Base-by-base conservation (phyloP, 2,329 filamentous ascomycete genomes). In the Harringtonia lauricola region DNA sequence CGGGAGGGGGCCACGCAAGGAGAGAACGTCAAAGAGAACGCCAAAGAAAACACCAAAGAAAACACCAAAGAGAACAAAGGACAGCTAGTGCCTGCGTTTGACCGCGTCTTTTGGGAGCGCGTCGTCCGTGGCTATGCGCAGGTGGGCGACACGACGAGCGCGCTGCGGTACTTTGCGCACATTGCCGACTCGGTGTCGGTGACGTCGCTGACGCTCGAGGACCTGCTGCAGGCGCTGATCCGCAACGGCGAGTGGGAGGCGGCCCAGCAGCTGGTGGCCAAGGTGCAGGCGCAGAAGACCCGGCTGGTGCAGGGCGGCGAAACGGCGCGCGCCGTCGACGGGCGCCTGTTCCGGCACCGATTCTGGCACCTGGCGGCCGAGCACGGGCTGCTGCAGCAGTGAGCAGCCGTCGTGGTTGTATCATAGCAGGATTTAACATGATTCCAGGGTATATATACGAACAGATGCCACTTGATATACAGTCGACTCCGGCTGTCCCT, bases 71-170 rank as follows among this genome's bases (percentile, higher is more conserved):
- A n/a, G n/a, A n/a, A n/a, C n/a, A n/a, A n/a, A n/a, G n/a, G n/a
- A n/a, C n/a, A n/a, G n/a, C n/a, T n/a, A n/a, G n/a, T n/a, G n/a
- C n/a, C n/a, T n/a, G n/a, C 44, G 40, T 55, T 67, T 3, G 82
- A 87, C 58, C 67, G 69, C 48, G 69, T 80, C 14, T 77, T 88
- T 52, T 87, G 80, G 71, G 81, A 86, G 59, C 72, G 80, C 42
- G 67, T 83, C 48, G 72, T 88, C 49, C 74, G 78, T 55, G 82
- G 81, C 2, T 86, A 82, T 57, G 74, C 81, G 8, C 51, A 60
- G 13, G 60, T 64, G 10, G 72, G 73, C 37, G 68, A 80, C 46
- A 61, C 69, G 0, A 57, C 58, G 29, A 64, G 59, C 28, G 75
- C 76, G 2, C 62, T 75, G 52, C 55, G 55, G 39, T 60, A 76